Evolutionary conservation across 352 stramenopile species (phyloP), one percentile per base, ranked within the genome.

Genomic region (Phytophthora europaea): DNA sequence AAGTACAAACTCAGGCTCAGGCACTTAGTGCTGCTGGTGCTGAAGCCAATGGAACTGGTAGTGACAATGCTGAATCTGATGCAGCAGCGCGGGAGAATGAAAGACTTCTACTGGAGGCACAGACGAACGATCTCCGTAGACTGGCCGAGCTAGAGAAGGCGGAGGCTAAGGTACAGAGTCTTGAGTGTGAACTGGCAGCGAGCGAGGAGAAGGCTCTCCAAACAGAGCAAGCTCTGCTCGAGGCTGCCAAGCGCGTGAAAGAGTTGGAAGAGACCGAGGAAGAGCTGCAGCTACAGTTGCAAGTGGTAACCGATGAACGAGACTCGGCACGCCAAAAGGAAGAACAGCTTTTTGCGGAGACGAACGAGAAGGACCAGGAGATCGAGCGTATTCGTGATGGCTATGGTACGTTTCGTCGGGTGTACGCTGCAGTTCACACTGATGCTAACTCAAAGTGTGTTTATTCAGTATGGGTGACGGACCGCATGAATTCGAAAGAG

Each of bases 401-500:
- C 34, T 96, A 96, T 50, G 88, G 89, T 93, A 81, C 72, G 77
- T 15, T 16, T 7, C 20, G 23, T 28, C 26, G 9, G 20, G 31
- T 8, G 53, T 60, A 23, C 9, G n/a, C 16, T 54, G 22, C 18
- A 55, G 26, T 57, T 38, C 8, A 9, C 5, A 20, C 3, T 36
- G 16, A 55, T 59, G 23, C 63, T 67, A 61, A 59, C 31, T 52
- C 18, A 51, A 31, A 9, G 65, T 67, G 13, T 66, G 48, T 45
- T 61, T 52, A 20, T 23, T 43, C 68, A 96, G 89, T 96, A 20
- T 96, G 89, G 88, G 88, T 96, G 6, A 96, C 89, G 23, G 88
- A 95, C 61, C 87, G 89, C 1, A 96, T 96, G 89, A 96, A 96
- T 56, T 92, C 87, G 12, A 96, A 96, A 58, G 89, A 96, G 67